A percentile compares a stretch with the other conserved stretches of the same genome.
Conservation (phyloP, 225 moss, liverwort and hornwort species). For the Polytrichum formosum region DNA sequence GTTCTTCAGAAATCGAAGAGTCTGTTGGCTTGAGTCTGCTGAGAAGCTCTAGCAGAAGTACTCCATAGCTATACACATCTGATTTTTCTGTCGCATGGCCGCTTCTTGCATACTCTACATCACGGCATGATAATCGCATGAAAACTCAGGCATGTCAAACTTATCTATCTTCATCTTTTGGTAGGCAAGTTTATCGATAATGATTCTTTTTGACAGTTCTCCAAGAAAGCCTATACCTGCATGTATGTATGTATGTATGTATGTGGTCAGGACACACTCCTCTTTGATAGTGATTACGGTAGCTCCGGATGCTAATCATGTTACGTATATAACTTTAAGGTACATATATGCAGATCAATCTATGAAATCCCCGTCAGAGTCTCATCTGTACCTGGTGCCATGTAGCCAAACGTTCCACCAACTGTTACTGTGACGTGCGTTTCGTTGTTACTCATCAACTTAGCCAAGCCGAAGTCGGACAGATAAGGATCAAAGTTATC, state of each 20-base stretch:
- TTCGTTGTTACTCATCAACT: conserved; percentile 32
- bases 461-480: conserved; percentile 59
- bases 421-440: conserved; percentile 50
- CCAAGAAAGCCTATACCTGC: background rate
- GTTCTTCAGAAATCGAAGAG: conserved; percentile 25
- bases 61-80: conserved; percentile 64
- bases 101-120: conserved; percentile 45
- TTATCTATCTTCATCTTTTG: background rate
- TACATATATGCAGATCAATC: background rate
- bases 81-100: conserved; percentile 52
- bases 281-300: too few relatives aligned
- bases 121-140: background rate
- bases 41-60: conserved; percentile 53
- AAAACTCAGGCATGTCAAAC: background rate
- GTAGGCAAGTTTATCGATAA: background rate
- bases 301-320: too few relatives aligned
- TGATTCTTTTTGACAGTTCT: background rate
- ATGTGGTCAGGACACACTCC: too few relatives aligned
- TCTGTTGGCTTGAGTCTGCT: conserved; percentile 35
- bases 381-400: conserved; percentile 40
- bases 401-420: conserved; percentile 49
- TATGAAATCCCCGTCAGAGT: background rate
- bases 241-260: background rate
- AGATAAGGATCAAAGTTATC: conserved; percentile 36
- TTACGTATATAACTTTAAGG: background rate